Evolutionary conservation across 1,139 yeast genomes (phyloP), one percentile per base, ranked within the genome.

Genomic region (Meyerozyma guilliermondii): DNA sequence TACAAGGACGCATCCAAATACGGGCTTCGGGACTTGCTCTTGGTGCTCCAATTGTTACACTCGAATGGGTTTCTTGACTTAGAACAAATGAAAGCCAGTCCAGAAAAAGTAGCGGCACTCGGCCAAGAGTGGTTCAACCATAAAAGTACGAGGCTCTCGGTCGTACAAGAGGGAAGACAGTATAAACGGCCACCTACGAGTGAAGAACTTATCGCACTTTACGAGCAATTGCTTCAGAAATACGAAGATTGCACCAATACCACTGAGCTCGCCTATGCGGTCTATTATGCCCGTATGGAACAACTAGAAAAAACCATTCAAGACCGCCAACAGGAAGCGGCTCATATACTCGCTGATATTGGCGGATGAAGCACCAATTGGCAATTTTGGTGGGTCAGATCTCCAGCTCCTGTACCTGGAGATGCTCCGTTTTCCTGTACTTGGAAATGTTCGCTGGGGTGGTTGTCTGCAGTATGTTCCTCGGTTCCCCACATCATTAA

Each of bases 21-120:
- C 39, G 47, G 50, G 9, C 48, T 48, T 41, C 45, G 56, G 39
- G 62, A 57, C 41, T 52, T 55, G 14, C 52, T 59, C 22, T 49
- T 59, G n/a, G 36, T 59, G 16, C 43, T 61, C 4, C 64, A 59
- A 49, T 43, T 59, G 6, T 51, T 59, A 9, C 63, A 59, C 38
- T 51, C 54, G 13, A 52, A 49, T 30, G 51, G 52, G 4, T 45
- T 59, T 8, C 41, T 47, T 23, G 45, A 49, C 16, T 48, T 50
- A 5, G 53, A 44, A 2, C 40, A 47, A 13, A 49, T 60, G 13
- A 36, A 35, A 13, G 23, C 44, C 9, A 35, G 50, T 9, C 42
- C 47, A 17, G 18, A 40, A 7, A 34, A 42, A 36, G 48, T 58
- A 6, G 45, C 39, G 3, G 45, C 47, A 10, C 44, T 56, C 10